A percentile compares a stretch with the other conserved stretches of the same genome.
These are phyloP conservation scores for Puccinia hordei DNA, from an alignment of 1,284 basidiomycete genomes.

Conservation along the genomic window DNA sequence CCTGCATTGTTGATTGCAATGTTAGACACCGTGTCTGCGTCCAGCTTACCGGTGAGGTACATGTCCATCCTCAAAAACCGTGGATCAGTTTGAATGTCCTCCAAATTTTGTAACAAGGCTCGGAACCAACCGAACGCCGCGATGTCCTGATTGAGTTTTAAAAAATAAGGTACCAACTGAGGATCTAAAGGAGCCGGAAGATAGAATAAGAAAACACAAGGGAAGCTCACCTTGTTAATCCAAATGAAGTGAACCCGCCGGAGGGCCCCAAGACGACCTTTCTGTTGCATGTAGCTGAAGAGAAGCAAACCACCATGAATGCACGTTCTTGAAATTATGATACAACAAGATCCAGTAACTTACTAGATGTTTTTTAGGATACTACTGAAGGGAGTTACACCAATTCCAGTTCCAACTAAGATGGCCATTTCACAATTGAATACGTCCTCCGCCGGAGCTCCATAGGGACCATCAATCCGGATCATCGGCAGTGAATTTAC, in stretches of 20 bases:
- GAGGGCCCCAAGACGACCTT: slow-evolving; percentile 72
- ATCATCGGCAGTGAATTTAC: slow-evolving; percentile 67
- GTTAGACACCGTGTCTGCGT: slow-evolving; percentile 82
- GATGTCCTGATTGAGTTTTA: slow-evolving; percentile 50
- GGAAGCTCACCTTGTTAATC: slow-evolving; percentile 67
- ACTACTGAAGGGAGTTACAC: slow-evolving; percentile 79
- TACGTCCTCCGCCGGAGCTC: slow-evolving; percentile 85
- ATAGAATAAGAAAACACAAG: neutral
- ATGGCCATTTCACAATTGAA: slow-evolving; percentile 81
- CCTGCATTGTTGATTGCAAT: slow-evolving; percentile 74
- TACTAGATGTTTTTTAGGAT: slow-evolving; percentile 89
- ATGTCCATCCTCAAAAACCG: slow-evolving; percentile 86
- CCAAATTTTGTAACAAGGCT: slow-evolving; percentile 76
- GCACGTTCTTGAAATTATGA: slow-evolving; percentile 40
- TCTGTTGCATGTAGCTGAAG: slow-evolving; percentile 72
- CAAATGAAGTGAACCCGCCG: slow-evolving; percentile 87
- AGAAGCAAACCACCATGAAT: neutral
- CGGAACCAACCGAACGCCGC: slow-evolving; percentile 92
- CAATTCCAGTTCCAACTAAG: slow-evolving; percentile 84
- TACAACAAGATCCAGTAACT: slow-evolving; percentile 5
- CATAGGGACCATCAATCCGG: slow-evolving; percentile 79
- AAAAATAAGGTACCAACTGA: neutral
- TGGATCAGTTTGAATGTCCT: slow-evolving; percentile 72
- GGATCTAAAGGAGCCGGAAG: neutral
- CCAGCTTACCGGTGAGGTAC: slow-evolving; percentile 82